Base-by-base conservation (phyloP, 2,329 filamentous ascomycete genomes). In the Diplocarpon mali region DNA sequence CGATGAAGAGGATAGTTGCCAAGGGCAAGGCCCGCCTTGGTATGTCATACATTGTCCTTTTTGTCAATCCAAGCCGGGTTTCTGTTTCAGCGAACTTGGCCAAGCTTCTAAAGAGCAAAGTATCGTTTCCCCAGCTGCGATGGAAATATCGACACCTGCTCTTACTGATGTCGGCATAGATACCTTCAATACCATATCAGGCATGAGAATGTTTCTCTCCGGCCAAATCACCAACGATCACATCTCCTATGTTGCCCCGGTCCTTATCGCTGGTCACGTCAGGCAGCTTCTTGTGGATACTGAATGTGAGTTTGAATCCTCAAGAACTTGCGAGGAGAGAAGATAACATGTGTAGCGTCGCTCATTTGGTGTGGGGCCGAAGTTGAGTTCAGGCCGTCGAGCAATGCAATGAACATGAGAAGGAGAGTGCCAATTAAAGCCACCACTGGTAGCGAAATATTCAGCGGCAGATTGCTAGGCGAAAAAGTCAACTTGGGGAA, bases 401-500 rank as follows among this genome's bases (percentile, higher is more conserved):
- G n/a, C n/a, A n/a, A n/a, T n/a, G n/a, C n/a, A n/a, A 38, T 37
- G 8, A 56, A 56, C 46, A 55, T 53, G 20, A 52, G 50, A 45
- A 58, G 55, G 1, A 56, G 57, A 28, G 45, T 43, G 40, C 10
- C 45, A 3, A 53, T 60, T 46, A 47, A 40, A 5, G 55, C 59
- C 38, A 50, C 42, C 48, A 59, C 59, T 49, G 57, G 57, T 29
- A 57, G 54, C 29, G 57, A 54, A 34, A 53, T 52, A 3, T 60
- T 60, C 51, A 53, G 50, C 35, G 57, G 57, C 29, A 51, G 38
- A 3, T 55, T 57, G 46, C 60, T 59, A 45, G 56, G 47, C 34
- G 60, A 62, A 48, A 53, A 41, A 14, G 57, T 62, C 43, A 59
- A 47, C 46, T 62, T 62, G 35, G 55, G 53, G 24, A 60, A 59